A percentile compares a stretch with the other conserved stretches of the same genome.
Evolutionary conservation across 108 stramenopile species (phyloP).

Genomic region (Cyclotella sp.): DNA sequence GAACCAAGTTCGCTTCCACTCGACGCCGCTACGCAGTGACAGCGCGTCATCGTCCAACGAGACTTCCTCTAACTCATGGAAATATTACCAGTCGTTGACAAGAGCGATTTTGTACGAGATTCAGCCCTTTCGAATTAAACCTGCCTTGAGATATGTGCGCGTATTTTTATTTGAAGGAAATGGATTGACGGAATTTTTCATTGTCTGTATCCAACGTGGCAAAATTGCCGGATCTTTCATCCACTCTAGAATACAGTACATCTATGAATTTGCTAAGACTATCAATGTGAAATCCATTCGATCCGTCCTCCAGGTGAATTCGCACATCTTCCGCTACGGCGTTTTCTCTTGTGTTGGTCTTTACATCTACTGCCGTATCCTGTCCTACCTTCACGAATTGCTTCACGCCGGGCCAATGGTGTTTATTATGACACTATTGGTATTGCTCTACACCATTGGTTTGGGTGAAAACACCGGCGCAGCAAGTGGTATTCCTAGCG

Average conservation of each 20-base stretch:
- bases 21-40: neutral
- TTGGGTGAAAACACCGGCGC: constrained; percentile 69
- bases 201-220: neutral
- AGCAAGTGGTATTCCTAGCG: constrained; percentile 57
- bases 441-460: constrained; percentile 75
- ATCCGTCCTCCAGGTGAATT: constrained; percentile 6
- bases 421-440: constrained; percentile 61
- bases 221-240: constrained; percentile 13
- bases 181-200: constrained; percentile 5
- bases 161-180: constrained; percentile 24
- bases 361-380: constrained; percentile 13
- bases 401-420: constrained; percentile 78
- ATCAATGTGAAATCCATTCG: constrained; percentile 19
- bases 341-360: constrained; percentile 3
- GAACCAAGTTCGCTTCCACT: constrained; percentile 43
- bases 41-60: neutral
- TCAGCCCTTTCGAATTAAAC: constrained; percentile 73
- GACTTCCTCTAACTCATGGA: neutral
- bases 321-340: neutral
- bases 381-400: constrained; percentile 41
- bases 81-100: constrained; percentile 29
- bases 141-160: neutral
- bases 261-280: constrained; percentile 38
- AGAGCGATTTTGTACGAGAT: constrained; percentile 76
- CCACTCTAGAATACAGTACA: constrained; percentile 14